Base-by-base conservation (phyloP, 805 yeast genomes). In the Yamadazyma phyllophila region DNA sequence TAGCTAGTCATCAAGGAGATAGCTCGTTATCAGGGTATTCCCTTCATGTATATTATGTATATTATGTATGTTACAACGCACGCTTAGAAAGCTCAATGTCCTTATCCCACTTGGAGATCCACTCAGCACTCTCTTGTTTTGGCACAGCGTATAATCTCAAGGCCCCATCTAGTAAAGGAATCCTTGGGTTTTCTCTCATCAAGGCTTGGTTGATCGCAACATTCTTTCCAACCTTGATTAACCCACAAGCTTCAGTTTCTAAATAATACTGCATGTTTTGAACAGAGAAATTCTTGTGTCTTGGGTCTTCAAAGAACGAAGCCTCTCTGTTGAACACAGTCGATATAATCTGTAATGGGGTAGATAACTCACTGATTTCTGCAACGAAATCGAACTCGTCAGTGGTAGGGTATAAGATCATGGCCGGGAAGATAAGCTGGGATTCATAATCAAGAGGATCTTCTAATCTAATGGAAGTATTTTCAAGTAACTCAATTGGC, bases 351-450 rank as follows among this genome's bases (percentile, higher is more conserved):
- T 86, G 94, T 4, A 63, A 57, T 0, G 92, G 81, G 0, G 92
- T 77, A 1, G 83, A 73, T 31, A 82, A 65, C 63, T 90, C 97
- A 48, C 92, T 80, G 5, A 85, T 77, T 49, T 82, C 83, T 1
- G 82, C 86, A 33, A 92, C 71, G 55, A 83, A 83, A 62, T 92
- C 97, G 54, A 89, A 87, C 61, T 88, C 94, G 61, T 85, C 85
- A 3, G 80, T 80, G 1, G 90, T 78, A 16, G 98, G 97, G 55
- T 89, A 92, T 46, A 91, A 63, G 3, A 88, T 70, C 70, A 85
- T 72, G 0, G 91, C 85, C 0, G 97, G 96, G 54, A 89, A 76
- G n/a, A 85, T 74, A 39, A 92, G 67, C 57, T 87, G 91, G 0
- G 96, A 83, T 55, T 85, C 89, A 51, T 72, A 75, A 65, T 88